Conservation (phyloP, 164 flowering plant genomes). For the Tetracentron sinense region DNA sequence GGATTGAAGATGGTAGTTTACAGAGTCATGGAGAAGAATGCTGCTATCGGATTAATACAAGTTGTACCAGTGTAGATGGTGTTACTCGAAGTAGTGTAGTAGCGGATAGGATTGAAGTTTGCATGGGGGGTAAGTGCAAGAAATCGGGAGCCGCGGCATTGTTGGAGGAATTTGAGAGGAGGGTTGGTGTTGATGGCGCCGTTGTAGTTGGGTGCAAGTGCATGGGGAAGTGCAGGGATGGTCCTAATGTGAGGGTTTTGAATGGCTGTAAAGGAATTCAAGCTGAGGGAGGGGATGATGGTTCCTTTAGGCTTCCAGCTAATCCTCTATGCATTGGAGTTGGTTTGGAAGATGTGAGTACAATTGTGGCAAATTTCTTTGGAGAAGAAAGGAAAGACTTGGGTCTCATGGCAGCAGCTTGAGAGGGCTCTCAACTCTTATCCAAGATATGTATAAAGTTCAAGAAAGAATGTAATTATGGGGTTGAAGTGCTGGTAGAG, state of each 20-base stretch:
- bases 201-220: constrained; percentile 92
- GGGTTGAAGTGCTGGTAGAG: too few species aligned
- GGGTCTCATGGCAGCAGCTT: constrained; percentile 20
- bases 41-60: not conserved
- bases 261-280: constrained; percentile 7
- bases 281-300: constrained; percentile 9
- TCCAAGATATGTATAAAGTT: too few species aligned
- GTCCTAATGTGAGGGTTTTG: constrained; percentile 66
- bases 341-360: constrained; percentile 48
- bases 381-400: constrained; percentile 19
- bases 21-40: constrained; percentile 5
- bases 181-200: constrained; percentile 41
- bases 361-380: constrained; percentile 36
- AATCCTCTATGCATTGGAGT: constrained; percentile 48
- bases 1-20: not conserved
- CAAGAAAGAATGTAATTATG: too few species aligned
- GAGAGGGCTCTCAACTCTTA: constrained; percentile 1
- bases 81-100: not conserved
- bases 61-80: not conserved
- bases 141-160: constrained; percentile 56
- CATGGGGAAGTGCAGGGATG: constrained; percentile 78
- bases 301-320: constrained; percentile 18
- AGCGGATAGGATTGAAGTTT: constrained; percentile 58
- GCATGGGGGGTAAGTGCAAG: constrained; percentile 90
- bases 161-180: constrained; percentile 54